Base-by-base conservation (phyloP, 306 rosid genomes). In the Fragaria vesca region DNA sequence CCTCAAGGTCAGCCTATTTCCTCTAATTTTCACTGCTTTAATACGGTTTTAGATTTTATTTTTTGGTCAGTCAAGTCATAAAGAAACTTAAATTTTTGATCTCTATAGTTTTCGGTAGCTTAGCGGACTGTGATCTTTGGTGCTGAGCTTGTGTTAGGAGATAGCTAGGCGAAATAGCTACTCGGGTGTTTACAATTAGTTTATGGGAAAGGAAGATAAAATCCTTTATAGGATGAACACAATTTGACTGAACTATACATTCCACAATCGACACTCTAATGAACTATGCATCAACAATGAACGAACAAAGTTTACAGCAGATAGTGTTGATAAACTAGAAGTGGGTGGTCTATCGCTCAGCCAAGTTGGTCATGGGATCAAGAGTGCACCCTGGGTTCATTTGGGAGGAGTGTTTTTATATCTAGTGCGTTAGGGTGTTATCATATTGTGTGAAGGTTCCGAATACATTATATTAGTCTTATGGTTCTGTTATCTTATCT, bases 1-100 rank as follows among this genome's bases (percentile, higher is more conserved):
- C 98, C 98, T 81, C 97, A 93, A 89, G 98, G 98, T 93, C 15
- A 36, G 81, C 69, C 42, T 71, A 48, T 24, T 46, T 10, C 42
- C 69, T 65, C 9, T 63, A 34, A 65, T 16, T 65, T 2, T 21
- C 62, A 30, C 10, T 71, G 61, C 4, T 48, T 32, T 24, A 28
- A 45, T 43, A 43, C 46, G 12, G 46, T 43, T 43, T 43, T 43
- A 8, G 43, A 40, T 40, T 40, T 40, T 9, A 6, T 40, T 40
- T 40, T 40, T 5, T 40, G 7, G 43, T 40, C 8, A 40, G 9
- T 40, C 2, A 6, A 40, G 43, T 40, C 43, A 40, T 6, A 40
- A 40, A 40, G 8, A 6, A 5, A 40, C 36, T 40, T 40, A 6
- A 40, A 40, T 6, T 40, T 40, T 40, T 9, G 8, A 40, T 40